Evolutionary conservation across 805 yeast genomes (phyloP), one percentile per base, ranked within the genome.

Genomic region (Candida sphagnicola): DNA sequence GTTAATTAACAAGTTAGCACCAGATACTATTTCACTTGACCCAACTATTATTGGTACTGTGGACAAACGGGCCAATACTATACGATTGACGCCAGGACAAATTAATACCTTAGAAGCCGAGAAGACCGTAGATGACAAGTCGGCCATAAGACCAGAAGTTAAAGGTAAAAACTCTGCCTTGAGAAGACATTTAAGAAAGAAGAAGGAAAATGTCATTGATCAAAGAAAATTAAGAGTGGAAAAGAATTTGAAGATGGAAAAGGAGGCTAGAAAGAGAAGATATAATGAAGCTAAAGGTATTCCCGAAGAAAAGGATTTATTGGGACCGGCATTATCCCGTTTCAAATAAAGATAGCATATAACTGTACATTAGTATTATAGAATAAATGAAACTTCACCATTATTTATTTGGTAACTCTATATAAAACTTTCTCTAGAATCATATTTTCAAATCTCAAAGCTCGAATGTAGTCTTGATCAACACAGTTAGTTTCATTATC

Each of bases 1-100:
- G 2, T 72, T 93, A 59, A 65, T 93, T 56, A 86, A 91, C 65
- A 93, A 93, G 64, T 70, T 93, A 48, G 81, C 85, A 48, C 95
- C 97, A 5, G 98, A 91, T 59, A 83, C 95, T 67, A 93, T 93
- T 44, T 72, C 95, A 1, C 67, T 93, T 54, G 96, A 93, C 71
- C 98, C 98, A 41, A 77, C 74, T 53, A 78, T 74, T 38, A 84
- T 93, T 49, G 99, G 99, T 49, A 73, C 79, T 4, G 89, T 93
- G 12, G 91, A 87, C 53, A 76, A 76, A 49, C 72, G 82, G 40
- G 83, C 91, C 4, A 70, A 75, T 12, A 63, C 68, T 12, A 68
- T 75, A 39, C 76, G 97, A 52, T 64, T 83, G 55, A 77, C 78
- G 34, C 82, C 87, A 1, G 65, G 77, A 40, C 80, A 81, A 35